phyloP scores from a whole-genome alignment of 768 basidiomycete species.

The Postia placenta region DNA sequence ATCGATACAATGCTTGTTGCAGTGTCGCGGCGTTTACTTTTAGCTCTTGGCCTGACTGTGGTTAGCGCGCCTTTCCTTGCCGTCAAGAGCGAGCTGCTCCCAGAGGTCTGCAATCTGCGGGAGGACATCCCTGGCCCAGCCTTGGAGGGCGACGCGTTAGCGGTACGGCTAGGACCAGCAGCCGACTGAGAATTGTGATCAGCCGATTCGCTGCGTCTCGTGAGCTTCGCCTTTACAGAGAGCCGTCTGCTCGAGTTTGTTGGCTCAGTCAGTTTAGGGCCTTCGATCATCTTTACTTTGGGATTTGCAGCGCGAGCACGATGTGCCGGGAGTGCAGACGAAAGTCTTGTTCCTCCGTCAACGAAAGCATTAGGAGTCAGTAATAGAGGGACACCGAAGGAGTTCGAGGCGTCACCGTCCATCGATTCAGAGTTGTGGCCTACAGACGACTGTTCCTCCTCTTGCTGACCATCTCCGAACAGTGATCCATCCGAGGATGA shows the following conservation, averaged over 20 bases:
- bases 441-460: too few species aligned
- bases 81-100: constrained; percentile 48
- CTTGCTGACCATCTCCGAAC: constrained; percentile 1
- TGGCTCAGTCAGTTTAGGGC: constrained; percentile 21
- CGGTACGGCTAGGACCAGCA: neutral
- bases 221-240: constrained; percentile 43
- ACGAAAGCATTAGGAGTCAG: neutral
- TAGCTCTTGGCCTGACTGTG: too few species aligned
- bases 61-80: constrained; percentile 46
- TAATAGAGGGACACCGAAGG: constrained; percentile 8
- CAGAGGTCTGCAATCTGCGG: constrained; percentile 31
- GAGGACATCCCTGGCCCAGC: constrained; percentile 48
- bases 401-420: neutral
- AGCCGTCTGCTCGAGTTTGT: constrained; percentile 31
- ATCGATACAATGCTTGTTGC: neutral
- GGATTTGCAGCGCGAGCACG: constrained; percentile 47
- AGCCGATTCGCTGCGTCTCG: constrained; percentile 14
- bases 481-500: neutral
- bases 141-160: constrained; percentile 7
- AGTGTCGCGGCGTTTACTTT: constrained; percentile 27
- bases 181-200: neutral
- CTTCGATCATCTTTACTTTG: constrained; percentile 45
- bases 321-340: constrained; percentile 28
- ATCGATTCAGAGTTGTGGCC: neutral
- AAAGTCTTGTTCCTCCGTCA: neutral